Evolutionary conservation across 176 grass and related monocot species (phyloP), one percentile per base, ranked within the genome.

Genomic region (Saccharum spontaneum): DNA sequence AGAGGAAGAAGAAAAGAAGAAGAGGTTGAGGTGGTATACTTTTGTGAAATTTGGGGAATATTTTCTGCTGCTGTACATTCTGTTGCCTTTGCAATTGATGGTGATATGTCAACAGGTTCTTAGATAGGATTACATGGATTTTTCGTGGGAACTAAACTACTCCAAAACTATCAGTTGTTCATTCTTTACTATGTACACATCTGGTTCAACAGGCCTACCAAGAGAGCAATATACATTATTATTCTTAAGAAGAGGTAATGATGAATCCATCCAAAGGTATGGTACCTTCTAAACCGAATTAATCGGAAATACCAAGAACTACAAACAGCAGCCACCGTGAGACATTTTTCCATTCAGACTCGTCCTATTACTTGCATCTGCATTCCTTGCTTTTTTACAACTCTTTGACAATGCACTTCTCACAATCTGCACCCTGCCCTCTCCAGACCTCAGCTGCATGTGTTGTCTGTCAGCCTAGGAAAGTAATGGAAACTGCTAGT

Each of bases 401-500:
- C 0, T 44, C 41, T 28, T 31, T 24, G 63, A 41, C 2, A 66
- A 41, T 50, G 17, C 69, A 37, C 11, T 66, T 55, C 45, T 89
- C 60, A 75, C 59, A 46, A 87, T 40, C 79, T 68, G 74, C 16
- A 17, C 17, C 59, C 49, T 24, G 46, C 48, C 60, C 38, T 59
- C 49, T 71, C 22, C 8, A 59, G 79, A 10, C n/a, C 14, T 83
- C 79, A 86, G 22, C 30, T 83, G 62, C 44, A 67, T 79, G 36
- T 74, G 30, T 22, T 18, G 14, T 34, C 30, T 69, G 77, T 74
- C 80, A 83, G 38, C 39, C 75, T 87, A 90, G n/a, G 60, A 79
- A 69, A 83, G 79, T 31, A 83, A 83, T 86, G 67, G 28, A 79
- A 90, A 67, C 71, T 69, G 44, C 67, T 45, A 20, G 33, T 82